Conservation (phyloP, 768 basidiomycete species). For the Hypholoma fasciculare region DNA sequence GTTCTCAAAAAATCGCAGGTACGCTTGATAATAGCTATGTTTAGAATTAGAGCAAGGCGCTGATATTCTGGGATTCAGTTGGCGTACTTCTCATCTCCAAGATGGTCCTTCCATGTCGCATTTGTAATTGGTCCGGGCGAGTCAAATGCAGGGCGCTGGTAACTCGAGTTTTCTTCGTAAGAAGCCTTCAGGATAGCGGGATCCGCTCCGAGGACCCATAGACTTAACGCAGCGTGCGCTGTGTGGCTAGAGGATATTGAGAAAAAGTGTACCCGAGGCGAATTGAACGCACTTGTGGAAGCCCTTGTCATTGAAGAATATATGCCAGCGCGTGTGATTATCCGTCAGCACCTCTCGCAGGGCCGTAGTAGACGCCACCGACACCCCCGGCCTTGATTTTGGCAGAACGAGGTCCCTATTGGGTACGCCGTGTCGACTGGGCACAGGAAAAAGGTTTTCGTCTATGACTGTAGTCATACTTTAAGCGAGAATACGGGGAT, state of each 20-base stretch:
- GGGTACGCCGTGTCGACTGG: background rate
- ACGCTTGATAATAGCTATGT: conserved; percentile 48
- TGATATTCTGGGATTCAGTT: background rate
- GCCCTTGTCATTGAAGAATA: conserved; percentile 15
- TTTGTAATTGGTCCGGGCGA: conserved; percentile 46
- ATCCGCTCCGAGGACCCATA: conserved; percentile 30
- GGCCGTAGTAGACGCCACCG: conserved; percentile 8
- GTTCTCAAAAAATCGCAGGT: conserved; percentile 48
- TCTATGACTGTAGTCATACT: conserved; percentile 4
- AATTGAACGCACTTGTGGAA: conserved; percentile 17
- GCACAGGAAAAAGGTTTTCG: conserved; percentile 12
- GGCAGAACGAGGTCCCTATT: conserved; percentile 9
- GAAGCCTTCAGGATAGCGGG: conserved; percentile 35
- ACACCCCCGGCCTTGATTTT: conserved; percentile 9
- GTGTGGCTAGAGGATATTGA: conserved; percentile 20
- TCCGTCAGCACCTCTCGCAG: conserved; percentile 15
- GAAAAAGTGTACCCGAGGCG: too few relatives aligned
- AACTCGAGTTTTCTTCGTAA: conserved; percentile 32
- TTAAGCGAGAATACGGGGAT: background rate
- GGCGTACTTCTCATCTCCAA: conserved; percentile 56
- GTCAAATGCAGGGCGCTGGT: conserved; percentile 36
- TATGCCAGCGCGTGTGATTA: conserved; percentile 17
- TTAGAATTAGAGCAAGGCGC: conserved; percentile 17
- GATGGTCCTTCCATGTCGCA: conserved; percentile 51
- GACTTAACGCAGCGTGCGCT: conserved; percentile 24